Evolutionary conservation across 352 stramenopile genomes (phyloP), one percentile per base, ranked within the genome.

Genomic region (Phytophthora agathidicida): DNA sequence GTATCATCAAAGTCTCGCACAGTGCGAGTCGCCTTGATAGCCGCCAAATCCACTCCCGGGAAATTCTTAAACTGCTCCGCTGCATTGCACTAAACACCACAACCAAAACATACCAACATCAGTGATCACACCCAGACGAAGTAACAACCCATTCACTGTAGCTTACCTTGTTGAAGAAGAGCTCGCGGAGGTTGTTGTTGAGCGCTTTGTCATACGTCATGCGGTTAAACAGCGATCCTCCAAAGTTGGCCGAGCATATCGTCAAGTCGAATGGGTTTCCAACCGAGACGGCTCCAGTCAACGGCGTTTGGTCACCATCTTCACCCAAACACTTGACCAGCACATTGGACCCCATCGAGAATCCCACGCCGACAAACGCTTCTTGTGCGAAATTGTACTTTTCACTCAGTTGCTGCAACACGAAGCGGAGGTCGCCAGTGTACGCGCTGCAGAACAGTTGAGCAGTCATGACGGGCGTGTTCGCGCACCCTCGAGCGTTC

Each of bases 261-360:
- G 71, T 61, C 26, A 94, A 64, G 51, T 91, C 78, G 38, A 87
- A 94, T 17, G 84, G 84, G 24, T 94, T 94, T 11, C 78, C 78
- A 6, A 92, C 69, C 9, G 82, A 89, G 19, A 94, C 65, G 7
- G 65, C 83, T 10, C 76, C 84, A 0, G 73, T 79, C 3, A 92
- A 56, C 2, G 59, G 54, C 3, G 69, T 59, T 24, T 67, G n/a
- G 0, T 82, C 60, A 2, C 60, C 44, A 41, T 91, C 68, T 58
- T 94, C 84, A 0, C 84, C 84, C 7, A 94, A 47, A 68, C 86
- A 94, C 63, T 94, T 94, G 35, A 88, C 75, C 38, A 94, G 59
- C 11, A 91, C 73, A 55, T 94, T 94, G 13, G 80, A 79, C 22
- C 84, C 84, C 69, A 91, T 86, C 20, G 80, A 94, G 47, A 89